Percentiles rank a stretch among this genome's conserved stretches.
Conservation (phyloP, 768 basidiomycete genomes). For the Psilocybe subaeruginosa region DNA sequence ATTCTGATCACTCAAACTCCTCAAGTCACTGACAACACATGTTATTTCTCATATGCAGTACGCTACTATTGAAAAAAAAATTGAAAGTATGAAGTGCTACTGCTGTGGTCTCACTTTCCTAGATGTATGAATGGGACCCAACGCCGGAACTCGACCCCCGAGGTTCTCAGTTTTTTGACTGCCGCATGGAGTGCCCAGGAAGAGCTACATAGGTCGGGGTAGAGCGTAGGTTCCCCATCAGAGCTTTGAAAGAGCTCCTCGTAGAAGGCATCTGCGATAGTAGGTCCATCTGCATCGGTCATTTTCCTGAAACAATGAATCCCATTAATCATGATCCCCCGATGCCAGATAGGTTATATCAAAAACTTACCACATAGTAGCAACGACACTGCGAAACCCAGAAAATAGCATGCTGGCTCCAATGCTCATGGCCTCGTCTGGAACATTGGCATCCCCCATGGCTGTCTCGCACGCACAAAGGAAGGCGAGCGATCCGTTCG, state of each 20-base stretch:
- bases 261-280: conserved; percentile 16
- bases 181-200: conserved; percentile 5
- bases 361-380: conserved; percentile 25
- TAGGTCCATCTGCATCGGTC: conserved; percentile 16
- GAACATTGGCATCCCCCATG: conserved; percentile 21
- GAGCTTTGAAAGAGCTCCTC: conserved; percentile 8
- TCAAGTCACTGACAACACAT: too few species aligned
- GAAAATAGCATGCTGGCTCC: conserved; percentile 25
- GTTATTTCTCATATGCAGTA: too few species aligned
- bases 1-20: too few species aligned
- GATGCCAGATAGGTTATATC: not conserved
- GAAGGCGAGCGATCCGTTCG: conserved; percentile 27
- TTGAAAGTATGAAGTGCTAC: too few species aligned
- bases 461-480: conserved; percentile 37
- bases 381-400: conserved; percentile 26
- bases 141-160: conserved; percentile 3
- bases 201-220: not conserved
- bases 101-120: conserved; percentile 5
- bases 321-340: too few species aligned
- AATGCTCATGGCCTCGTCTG: conserved; percentile 28
- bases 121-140: conserved; percentile 29
- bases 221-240: not conserved
- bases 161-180: not conserved
- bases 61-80: too few species aligned
- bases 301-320: conserved; percentile 10